Evolutionary conservation across 164 flowering plant species (phyloP).

Genomic region (Vitis amurensis): DNA sequence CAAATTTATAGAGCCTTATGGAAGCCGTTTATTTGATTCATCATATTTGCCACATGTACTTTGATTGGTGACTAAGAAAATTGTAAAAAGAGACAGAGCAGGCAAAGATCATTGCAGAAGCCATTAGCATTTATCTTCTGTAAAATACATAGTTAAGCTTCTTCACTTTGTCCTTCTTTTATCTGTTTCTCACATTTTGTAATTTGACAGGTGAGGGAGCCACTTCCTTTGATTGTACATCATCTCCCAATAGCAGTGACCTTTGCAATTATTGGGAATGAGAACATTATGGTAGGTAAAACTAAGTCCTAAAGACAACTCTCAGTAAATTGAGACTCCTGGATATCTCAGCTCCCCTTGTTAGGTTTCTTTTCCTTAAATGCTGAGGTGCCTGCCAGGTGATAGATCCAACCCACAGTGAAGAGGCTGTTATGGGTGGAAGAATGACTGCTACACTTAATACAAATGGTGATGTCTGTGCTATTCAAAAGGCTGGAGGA

Average conservation of each 20-base stretch:
- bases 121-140: background rate
- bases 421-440: constrained; percentile 93
- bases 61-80: too few relatives aligned
- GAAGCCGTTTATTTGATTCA: too few relatives aligned
- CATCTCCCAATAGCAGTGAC: constrained; percentile 94
- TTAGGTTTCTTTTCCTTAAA: constrained; percentile 7
- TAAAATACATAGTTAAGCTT: too few relatives aligned
- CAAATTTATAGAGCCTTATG: too few relatives aligned
- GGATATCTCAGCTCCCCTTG: background rate
- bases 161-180: background rate
- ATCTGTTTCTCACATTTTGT: background rate
- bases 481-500: constrained; percentile 94
- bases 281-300: constrained; percentile 61
- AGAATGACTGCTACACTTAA: constrained; percentile 84
- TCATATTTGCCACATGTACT: too few relatives aligned
- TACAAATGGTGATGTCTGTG: constrained; percentile 87
- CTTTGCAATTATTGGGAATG: constrained; percentile 73
- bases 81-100: too few relatives aligned
- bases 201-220: constrained; percentile 72
- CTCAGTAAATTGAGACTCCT: background rate
- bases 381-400: constrained; percentile 39
- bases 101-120: background rate
- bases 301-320: background rate
- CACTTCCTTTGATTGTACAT: constrained; percentile 79
- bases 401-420: constrained; percentile 80